Evolutionary conservation across 106 monocot species (phyloP), one percentile per base, ranked within the genome.

Genomic region (Gastrodia elata): DNA sequence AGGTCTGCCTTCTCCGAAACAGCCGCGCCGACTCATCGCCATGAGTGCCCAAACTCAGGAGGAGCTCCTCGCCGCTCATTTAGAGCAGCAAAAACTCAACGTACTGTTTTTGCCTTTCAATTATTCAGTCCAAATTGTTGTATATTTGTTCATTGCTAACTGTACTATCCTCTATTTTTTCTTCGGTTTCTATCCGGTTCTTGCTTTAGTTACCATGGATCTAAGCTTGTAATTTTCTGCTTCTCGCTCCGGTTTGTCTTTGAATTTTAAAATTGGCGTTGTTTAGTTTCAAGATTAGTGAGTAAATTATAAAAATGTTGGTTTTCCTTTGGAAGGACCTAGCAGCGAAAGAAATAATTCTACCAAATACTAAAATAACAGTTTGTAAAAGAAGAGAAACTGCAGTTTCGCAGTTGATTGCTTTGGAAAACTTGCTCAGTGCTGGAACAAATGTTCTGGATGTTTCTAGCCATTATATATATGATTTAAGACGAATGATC

Each of bases 71-170:
- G 86, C 92, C 49, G 82, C 82, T 41, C 92, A 82, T 43, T 81
- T 92, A 40, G 86, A 87, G 82, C 88, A 92, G 76, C 86, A 92
- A 75, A 86, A 86, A 77, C 83, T 94, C 78, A 80, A 86, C 38
- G 93, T 90, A 73, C 11, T 8, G 8, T 27, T 58, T 8, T 27
- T 27, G 26, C 61, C 13, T 27, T 2, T 30, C 30, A 28, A 11
- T n/a, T 20, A 39, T 40, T 69, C 24, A 4, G 26, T 68, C 6
- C 38, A 13, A 13, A 33, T 14, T 14, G 2, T 0, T 34, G 28
- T 34, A 25, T 28, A 64, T 8, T 6, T 25, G 26, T 34, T 14
- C 33, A 14, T 13, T 14, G 64, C 8, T 34, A 13, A 32, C 16
- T 8, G 10, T 13, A 25, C 34, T 26, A 34, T 8, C 67, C 8